Base-by-base conservation (phyloP, 1,284 basidiomycete species). In the Ustilago tritici region DNA sequence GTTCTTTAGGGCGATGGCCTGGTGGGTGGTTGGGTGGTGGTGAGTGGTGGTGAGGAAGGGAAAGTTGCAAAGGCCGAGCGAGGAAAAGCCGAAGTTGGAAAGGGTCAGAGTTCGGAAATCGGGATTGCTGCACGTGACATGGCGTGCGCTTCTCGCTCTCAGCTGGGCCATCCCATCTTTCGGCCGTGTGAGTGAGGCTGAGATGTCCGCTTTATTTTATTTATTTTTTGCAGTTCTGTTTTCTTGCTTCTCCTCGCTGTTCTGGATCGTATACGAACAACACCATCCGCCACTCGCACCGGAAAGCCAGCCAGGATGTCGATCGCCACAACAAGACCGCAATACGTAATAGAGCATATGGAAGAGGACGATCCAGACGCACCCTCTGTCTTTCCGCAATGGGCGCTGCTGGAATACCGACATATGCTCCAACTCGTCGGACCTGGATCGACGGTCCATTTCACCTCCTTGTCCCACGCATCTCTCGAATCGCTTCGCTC, bases 341-440 rank as follows among this genome's bases (percentile, higher is more conserved):
- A 84, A 47, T 86, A 86, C 67, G 79, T 86, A 14, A 78, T 86
- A 68, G 84, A 86, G 61, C 84, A 86, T 56, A 85, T 86, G 84
- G 84, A 86, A 52, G 84, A 85, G 56, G 83, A 85, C 58, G 83
- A 84, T 50, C 78, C 80, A 5, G 66, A 63, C 15, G 79, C 84
- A 3, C 80, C 84, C 15, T 64, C 79, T 17, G 66, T 71, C 7
- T 86, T 86, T 40, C 80, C 84, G 2, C 54, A 69, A 15, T 86
- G 84, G 84, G 84, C 84, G 9, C 62, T 86, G 28, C 79, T 86
- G 50, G 84, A 86, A 73, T 68, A 73, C n/a, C 70, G 93, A 91
- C 94, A 97, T 84, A 96, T 96, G 94, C 90, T 92, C 50, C 89
- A 87, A 12, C 88, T 95, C 8, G 92, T 94, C 12, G 92, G 92